Percentiles rank a stretch among this genome's conserved stretches.
Evolutionary conservation across 805 yeast species (phyloP).

Genomic region (Kodamaea hsintzibuensis): DNA sequence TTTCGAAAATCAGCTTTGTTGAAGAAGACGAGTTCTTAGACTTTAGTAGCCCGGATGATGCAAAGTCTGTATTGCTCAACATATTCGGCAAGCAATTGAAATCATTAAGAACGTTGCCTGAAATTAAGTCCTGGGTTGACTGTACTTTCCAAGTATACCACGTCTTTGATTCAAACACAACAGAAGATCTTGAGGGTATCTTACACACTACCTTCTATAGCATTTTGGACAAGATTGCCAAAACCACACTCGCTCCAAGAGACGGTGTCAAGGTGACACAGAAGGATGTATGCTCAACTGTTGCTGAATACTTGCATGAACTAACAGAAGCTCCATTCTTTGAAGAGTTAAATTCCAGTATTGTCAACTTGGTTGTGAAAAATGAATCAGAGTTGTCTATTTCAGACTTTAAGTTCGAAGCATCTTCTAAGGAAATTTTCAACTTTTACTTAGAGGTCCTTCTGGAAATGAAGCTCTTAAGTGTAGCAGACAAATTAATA

Average conservation of each 20-base stretch:
- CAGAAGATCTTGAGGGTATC: constrained; percentile 1
- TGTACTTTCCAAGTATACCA: constrained; percentile 19
- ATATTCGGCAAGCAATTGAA: constrained; percentile 19
- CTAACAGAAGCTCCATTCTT: constrained; percentile 4
- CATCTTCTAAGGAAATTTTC: constrained; percentile 10
- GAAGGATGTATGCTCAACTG: background rate
- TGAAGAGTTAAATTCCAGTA: background rate
- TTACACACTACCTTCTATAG: constrained; percentile 6
- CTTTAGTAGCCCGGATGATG: constrained; percentile 20
- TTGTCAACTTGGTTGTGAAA: background rate
- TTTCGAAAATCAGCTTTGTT: constrained; percentile 8
- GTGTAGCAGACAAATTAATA: background rate
- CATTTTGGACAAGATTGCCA: background rate
- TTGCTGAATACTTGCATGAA: constrained; percentile 1
- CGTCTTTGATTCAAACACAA: constrained; percentile 13
- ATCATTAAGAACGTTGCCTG: constrained; percentile 15
- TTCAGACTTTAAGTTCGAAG: constrained; percentile 10
- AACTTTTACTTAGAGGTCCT: constrained; percentile 12
- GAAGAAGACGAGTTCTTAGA: constrained; percentile 18
- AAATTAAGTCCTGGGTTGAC: constrained; percentile 20
- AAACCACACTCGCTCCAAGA: background rate
- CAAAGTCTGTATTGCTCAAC: constrained; percentile 18
- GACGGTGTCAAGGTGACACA: background rate
- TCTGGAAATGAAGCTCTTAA: background rate
- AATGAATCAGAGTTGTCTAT: constrained; percentile 1